Base-by-base conservation (phyloP, 352 stramenopile species). In the Globisporangium acanthophoron region DNA sequence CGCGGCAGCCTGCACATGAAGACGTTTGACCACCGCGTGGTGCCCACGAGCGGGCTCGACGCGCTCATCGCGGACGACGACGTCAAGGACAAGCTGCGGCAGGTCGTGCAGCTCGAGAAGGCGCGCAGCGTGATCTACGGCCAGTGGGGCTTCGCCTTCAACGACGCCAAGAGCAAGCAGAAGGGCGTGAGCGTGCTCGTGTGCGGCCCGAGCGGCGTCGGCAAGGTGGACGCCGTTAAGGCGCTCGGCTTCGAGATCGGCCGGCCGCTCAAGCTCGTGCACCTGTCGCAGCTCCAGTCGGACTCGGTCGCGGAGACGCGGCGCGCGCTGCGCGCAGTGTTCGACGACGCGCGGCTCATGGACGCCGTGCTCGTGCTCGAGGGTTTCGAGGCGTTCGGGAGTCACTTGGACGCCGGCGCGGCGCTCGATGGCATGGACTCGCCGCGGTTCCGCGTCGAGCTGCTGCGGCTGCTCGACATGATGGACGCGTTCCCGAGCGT, bases 1-100 rank as follows among this genome's bases (percentile, higher is more conserved):
- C 80, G 87, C 16, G 87, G 87, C 33, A 94, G 81, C 35, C 54
- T 96, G 37, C 85, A 92, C 63, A 94, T 92, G 85, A 94, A 94
- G 71, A 92, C 85, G 5, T 94, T 94, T 52, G 80, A 94, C 64
- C 82, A 92, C 49, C 85, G 85, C 44, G 85, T 94, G 18, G 82
- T 94, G 47, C 85, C 85, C 1, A 87, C 80, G 11, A 80, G 70
- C 9, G 85, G 82, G 7, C 62, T 94, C 29, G 85, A 94, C 52
- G 53, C 72, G 49, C 79, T 94, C 18, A 87, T 92, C 53, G 82
- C 85, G 1, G 75, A 87, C 15, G 69, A 85, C 44, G 51, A 55
- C 9, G 78, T 89, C 31, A 91, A 92, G 66, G 64, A 72, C 20
- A 87, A 79, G 63, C 58, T 94, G 47, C 72, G 75, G 31, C 69